Percentiles rank a stretch among this genome's conserved stretches.
Evolutionary conservation across 495 filamentous ascomycete species (phyloP).

Genomic region (Lophium mytilinum): DNA sequence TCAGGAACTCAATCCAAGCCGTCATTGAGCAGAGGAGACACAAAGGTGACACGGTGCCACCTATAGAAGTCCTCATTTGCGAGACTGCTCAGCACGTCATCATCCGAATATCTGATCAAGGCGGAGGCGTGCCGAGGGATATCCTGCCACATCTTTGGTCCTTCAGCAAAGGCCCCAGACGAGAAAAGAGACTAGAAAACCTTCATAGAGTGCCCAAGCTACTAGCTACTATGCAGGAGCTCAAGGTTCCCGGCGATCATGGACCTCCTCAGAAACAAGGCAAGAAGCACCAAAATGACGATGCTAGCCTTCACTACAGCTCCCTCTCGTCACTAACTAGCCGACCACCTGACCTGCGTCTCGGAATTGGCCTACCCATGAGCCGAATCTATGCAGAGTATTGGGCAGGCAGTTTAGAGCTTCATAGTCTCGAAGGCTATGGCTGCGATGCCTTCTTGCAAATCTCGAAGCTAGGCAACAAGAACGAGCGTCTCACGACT

Average conservation of each 20-base stretch:
- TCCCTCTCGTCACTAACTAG: constrained; percentile 72
- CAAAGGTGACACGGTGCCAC: constrained; percentile 48
- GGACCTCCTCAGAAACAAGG: constrained; percentile 1
- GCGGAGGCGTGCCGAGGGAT: constrained; percentile 80
- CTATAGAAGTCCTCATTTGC: constrained; percentile 89
- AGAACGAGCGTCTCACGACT: constrained; percentile 91
- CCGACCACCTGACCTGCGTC: constrained; percentile 74
- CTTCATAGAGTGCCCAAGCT: constrained; percentile 81
- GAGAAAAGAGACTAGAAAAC: constrained; percentile 65
- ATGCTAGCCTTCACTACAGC: constrained; percentile 31
- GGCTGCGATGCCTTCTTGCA: constrained; percentile 97
- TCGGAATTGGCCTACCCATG: constrained; percentile 92
- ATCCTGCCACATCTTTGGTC: constrained; percentile 90
- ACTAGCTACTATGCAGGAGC: constrained; percentile 90
- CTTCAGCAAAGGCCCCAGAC: constrained; percentile 83
- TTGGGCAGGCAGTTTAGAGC: constrained; percentile 87
- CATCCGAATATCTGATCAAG: constrained; percentile 89
- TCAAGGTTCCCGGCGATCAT: constrained; percentile 34
- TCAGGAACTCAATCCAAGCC: constrained; percentile 91
- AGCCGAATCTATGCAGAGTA: constrained; percentile 96
- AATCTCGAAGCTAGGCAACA: constrained; percentile 95
- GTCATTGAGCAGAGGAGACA: constrained; percentile 61
- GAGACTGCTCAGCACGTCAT: constrained; percentile 94
- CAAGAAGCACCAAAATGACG: constrained; percentile 27
- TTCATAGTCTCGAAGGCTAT: constrained; percentile 93